Evolutionary conservation across 495 filamentous ascomycete species (phyloP).

Genomic region (Penicillium angulare): DNA sequence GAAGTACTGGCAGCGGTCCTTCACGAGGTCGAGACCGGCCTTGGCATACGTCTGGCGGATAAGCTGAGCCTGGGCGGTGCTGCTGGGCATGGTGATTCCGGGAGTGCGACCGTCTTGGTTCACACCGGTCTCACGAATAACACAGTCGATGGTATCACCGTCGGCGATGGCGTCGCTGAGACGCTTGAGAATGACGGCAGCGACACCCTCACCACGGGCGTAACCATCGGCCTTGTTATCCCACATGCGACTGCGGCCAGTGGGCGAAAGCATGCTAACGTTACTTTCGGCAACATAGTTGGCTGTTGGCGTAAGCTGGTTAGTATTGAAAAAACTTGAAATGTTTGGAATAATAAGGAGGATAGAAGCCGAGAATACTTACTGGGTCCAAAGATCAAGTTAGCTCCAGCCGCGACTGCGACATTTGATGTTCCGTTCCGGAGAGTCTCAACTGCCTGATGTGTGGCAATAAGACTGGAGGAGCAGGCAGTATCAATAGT

Average conservation of each 20-base stretch:
- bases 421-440: slow-evolving; percentile 34
- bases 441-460: slow-evolving; percentile 43
- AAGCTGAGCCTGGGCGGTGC: slow-evolving; percentile 53
- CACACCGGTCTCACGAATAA: slow-evolving; percentile 39
- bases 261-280: slow-evolving; percentile 25
- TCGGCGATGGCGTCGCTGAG: slow-evolving; percentile 32
- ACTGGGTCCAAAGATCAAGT: background rate
- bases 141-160: slow-evolving; percentile 38
- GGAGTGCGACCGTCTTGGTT: slow-evolving; percentile 46
- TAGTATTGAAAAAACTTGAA: background rate
- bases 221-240: slow-evolving; percentile 36
- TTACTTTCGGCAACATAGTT: background rate
- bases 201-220: slow-evolving; percentile 33
- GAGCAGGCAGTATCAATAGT: slow-evolving; percentile 41
- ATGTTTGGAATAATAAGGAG: background rate
- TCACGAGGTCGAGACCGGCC: slow-evolving; percentile 36
- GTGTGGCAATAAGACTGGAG: slow-evolving; percentile 35
- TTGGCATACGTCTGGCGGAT: slow-evolving; percentile 52
- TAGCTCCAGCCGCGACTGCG: slow-evolving; percentile 19
- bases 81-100: slow-evolving; percentile 45
- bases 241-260: slow-evolving; percentile 34
- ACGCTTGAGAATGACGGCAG: slow-evolving; percentile 33
- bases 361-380: no score
- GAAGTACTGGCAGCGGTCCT: slow-evolving; percentile 14
- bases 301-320: background rate